phyloP scores from a whole-genome alignment of 1,139 yeast genomes.

The Saccharomycopsis phalli region DNA sequence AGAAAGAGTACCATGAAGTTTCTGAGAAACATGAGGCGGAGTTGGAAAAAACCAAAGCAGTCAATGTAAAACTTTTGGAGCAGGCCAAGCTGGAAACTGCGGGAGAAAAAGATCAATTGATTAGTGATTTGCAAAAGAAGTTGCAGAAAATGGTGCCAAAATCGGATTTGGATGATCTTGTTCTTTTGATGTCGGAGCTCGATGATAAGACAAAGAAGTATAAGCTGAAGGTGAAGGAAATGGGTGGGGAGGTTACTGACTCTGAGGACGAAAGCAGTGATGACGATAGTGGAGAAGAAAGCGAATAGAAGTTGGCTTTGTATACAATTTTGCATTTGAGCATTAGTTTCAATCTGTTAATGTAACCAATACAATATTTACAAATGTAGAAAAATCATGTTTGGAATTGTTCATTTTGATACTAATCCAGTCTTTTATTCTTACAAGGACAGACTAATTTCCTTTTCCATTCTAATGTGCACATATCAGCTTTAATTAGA shows the following conservation, averaged over 20 bases:
- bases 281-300: conserved; percentile 31
- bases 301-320: conserved; percentile 17
- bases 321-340: neutral
- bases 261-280: conserved; percentile 46
- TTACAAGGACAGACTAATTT: no score
- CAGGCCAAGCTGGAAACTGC: neutral
- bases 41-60: conserved; percentile 1
- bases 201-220: conserved; percentile 61
- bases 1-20: conserved; percentile 5
- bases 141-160: conserved; percentile 37
- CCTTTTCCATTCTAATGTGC: no score
- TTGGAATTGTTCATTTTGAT: neutral
- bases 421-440: neutral
- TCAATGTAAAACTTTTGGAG: neutral
- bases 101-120: neutral
- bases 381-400: neutral
- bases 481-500: no score
- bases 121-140: conserved; percentile 7
- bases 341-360: neutral
- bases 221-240: conserved; percentile 39
- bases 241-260: conserved; percentile 45
- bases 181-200: conserved; percentile 64
- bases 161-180: conserved; percentile 64
- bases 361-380: neutral
- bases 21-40: conserved; percentile 3